Base-by-base conservation (phyloP, 805 yeast species). In the Metschnikowia orientalis region DNA sequence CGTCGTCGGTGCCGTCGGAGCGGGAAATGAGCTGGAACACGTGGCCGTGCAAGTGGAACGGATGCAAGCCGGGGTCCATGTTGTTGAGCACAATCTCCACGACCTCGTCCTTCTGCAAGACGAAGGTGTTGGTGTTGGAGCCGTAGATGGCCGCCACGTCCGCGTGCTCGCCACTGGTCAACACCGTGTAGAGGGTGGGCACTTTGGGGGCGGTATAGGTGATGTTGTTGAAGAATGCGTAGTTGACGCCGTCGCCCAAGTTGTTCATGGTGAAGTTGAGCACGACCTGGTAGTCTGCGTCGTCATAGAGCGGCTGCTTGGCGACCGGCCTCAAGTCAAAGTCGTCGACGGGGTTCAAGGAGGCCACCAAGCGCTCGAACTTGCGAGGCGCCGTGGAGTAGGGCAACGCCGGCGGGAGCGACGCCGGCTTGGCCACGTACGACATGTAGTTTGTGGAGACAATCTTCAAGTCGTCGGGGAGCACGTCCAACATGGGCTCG, bases 71-170 rank as follows among this genome's bases (percentile, higher is more conserved):
- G 4, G 81, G 79, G 55, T 88, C 96, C 50, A 67, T 69, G 53
- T 88, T 89, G 53, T 86, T 82, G 27, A 88, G 54, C 1, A 86
- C 82, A 27, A 88, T 59, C 47, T 88, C 95, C 28, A 89, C 69
- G 23, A 79, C 71, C 30, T 81, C 85, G 31, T 73, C 75, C 4
- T 66, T 52, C 36, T 75, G 73, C 14, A 87, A 59, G 2, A 86
- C 69, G 47, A 69, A 71, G 0, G 83, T 61, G 51, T 79, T 79
- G 34, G 81, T 77, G 49, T 78, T 79, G 12, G 81, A 67, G 29
- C 94, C 90, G 51, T 83, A 90, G 32, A 89, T 77, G n/a, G 61
- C 53, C 4, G 71, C 63, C 45, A 82, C 71, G 7, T 66, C 58
- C 15, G 81, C 79, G 7, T 63, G 41, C 38, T 61, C 63, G 37